Evolutionary conservation across 2,329 filamentous ascomycete species (phyloP).

Genomic region (Chaetomium sp.): DNA sequence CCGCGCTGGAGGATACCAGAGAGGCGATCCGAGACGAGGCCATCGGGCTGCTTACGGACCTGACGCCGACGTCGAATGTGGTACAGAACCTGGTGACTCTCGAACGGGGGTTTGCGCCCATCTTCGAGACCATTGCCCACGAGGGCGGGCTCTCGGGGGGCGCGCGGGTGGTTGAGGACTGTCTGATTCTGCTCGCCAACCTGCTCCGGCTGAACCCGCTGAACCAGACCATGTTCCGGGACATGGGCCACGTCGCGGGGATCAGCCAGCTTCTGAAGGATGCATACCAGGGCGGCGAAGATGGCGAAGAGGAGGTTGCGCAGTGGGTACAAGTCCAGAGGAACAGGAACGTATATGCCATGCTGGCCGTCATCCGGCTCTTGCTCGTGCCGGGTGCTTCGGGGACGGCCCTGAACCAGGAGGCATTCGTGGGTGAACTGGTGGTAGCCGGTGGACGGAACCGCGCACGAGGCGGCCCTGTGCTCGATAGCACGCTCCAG

Average conservation of each 20-base stretch:
- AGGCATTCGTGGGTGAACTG: slow-evolving; percentile 69
- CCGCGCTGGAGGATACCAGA: slow-evolving; percentile 73
- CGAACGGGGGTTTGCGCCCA: slow-evolving; percentile 82
- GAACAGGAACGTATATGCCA: slow-evolving; percentile 86
- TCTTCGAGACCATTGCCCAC: slow-evolving; percentile 72
- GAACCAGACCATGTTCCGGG: slow-evolving; percentile 90
- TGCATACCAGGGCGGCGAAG: slow-evolving; percentile 46
- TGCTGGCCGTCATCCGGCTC: slow-evolving; percentile 77
- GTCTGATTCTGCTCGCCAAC: slow-evolving; percentile 83
- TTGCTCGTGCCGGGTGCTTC: slow-evolving; percentile 78
- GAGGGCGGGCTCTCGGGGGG: slow-evolving; percentile 81
- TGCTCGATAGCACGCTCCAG: slow-evolving; percentile 72
- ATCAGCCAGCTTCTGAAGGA: slow-evolving; percentile 63
- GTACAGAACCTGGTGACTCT: slow-evolving; percentile 95
- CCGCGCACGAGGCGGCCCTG: slow-evolving; percentile 36
- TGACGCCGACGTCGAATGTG: slow-evolving; percentile 80
- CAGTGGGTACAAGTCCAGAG: slow-evolving; percentile 70
- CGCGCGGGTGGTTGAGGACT: slow-evolving; percentile 85
- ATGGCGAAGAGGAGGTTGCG: slow-evolving; percentile 52
- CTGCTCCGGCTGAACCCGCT: slow-evolving; percentile 79
- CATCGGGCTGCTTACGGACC: slow-evolving; percentile 75
- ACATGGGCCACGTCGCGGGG: slow-evolving; percentile 74
- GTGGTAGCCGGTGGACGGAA: slow-evolving; percentile 9
- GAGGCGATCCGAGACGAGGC: slow-evolving; percentile 87
- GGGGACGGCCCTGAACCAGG: slow-evolving; percentile 77